phyloP scores from a whole-genome alignment of 768 basidiomycete genomes.

The Kwoniella dendrophila region DNA sequence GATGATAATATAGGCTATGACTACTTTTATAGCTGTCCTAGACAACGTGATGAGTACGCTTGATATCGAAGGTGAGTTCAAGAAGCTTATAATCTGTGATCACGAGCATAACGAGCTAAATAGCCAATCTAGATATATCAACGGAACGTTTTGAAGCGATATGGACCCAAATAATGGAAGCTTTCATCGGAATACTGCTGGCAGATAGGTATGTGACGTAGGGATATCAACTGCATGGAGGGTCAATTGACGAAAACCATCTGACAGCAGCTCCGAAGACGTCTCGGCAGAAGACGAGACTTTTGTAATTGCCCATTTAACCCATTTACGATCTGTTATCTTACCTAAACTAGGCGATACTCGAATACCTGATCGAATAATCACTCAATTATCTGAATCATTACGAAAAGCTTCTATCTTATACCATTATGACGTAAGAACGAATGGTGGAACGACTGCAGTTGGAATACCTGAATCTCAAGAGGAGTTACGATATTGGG shows the following conservation, averaged over 20 bases:
- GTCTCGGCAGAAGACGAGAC: slow-evolving; percentile 38
- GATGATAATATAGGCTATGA: slow-evolving; percentile 33
- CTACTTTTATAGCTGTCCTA: slow-evolving; percentile 59
- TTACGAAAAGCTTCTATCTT: slow-evolving; percentile 42
- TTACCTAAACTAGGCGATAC: slow-evolving; percentile 30
- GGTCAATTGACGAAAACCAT: background rate
- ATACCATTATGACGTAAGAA: slow-evolving; percentile 37
- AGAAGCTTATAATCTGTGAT: background rate
- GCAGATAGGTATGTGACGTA: slow-evolving; percentile 35
- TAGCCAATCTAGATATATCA: slow-evolving; percentile 60
- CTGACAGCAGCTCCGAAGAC: slow-evolving; percentile 8
- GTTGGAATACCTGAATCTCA: slow-evolving; percentile 26
- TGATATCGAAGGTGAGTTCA: slow-evolving; percentile 17
- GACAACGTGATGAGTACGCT: slow-evolving; percentile 57
- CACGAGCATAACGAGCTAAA: background rate
- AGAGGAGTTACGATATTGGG: slow-evolving; percentile 47
- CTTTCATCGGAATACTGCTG: slow-evolving; percentile 38
- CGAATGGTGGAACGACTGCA: slow-evolving; percentile 39
- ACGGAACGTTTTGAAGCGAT: slow-evolving; percentile 73
- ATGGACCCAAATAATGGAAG: slow-evolving; percentile 66
- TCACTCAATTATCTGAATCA: slow-evolving; percentile 32
- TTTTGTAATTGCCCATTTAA: slow-evolving; percentile 42
- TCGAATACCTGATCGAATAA: slow-evolving; percentile 33
- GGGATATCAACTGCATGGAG: slow-evolving; percentile 11
- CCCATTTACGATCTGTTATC: slow-evolving; percentile 25